Base-by-base conservation (phyloP, 2,329 filamentous ascomycete species). In the Cercospora zeina region DNA sequence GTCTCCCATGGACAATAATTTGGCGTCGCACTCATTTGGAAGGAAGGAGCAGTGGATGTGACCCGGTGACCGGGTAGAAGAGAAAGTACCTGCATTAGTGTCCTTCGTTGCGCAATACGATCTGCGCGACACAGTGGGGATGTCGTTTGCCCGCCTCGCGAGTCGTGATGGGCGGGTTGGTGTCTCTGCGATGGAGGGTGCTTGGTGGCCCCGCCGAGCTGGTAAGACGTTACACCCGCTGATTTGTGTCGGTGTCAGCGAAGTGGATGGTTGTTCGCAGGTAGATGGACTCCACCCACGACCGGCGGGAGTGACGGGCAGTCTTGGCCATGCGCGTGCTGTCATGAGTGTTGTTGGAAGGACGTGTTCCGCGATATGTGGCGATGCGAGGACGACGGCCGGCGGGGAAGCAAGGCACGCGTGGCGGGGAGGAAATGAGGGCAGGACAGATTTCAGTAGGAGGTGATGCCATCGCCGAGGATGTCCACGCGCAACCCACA, bases 51-150 rank as follows among this genome's bases (percentile, higher is more conserved):
- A 39, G 13, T 50, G 36, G 58, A 55, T 58, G 60, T 60, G 60
- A 63, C 62, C 54, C 54, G 59, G 57, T 57, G 66, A 68, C 65
- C 67, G 50, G 51, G 54, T 64, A 39, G 58, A 62, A 65, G 54
- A 69, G 62, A 68, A 58, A 49, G 70, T 72, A 68, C 70, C 70
- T 72, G 70, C 70, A 69, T 70, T 71, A 71, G 68, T 64, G 58
- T 45, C 33, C n/a, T 55, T 42, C 42, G 62, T 70, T 71, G 69
- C 70, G 70, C 69, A 68, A 70, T 69, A 33, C 37, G 63, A 68
- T 64, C 64, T 62, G 58, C 65, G 59, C 62, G 49, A 53, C 42
- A 54, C 47, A 61, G 64, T 67, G 64, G 63, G 58, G 57, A 53
- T 61, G 56, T 58, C 67, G 59, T 59, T 56, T 59, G 58, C 59